Conservation (phyloP, 805 yeast species). For the Metschnikowia arizonensis region DNA sequence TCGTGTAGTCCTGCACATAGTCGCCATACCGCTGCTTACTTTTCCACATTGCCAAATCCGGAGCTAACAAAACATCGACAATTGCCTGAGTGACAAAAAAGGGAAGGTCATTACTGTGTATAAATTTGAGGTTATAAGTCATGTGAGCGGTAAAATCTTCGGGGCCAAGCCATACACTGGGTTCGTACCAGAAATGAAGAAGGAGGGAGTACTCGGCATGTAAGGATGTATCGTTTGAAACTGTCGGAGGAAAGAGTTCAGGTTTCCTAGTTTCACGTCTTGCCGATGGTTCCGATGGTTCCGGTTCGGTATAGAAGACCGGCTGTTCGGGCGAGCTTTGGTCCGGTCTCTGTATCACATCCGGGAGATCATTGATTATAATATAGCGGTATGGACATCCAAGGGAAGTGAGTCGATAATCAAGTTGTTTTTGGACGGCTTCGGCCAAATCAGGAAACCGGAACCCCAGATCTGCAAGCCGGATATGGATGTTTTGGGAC, state of each 20-base stretch:
- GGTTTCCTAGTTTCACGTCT: no score
- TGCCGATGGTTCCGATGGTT: background rate
- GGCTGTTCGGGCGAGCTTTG: background rate
- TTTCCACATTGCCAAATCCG: conserved; percentile 22
- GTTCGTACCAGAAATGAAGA: conserved; percentile 37
- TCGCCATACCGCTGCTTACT: background rate
- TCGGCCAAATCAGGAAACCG: conserved; percentile 63
- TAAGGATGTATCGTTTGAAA: background rate
- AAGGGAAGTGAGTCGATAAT: conserved; percentile 14
- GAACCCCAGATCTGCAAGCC: conserved; percentile 40
- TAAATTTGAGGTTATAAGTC: conserved; percentile 38
- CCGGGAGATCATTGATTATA: conserved; percentile 14
- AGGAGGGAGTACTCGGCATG: conserved; percentile 21
- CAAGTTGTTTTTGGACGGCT: conserved; percentile 40
- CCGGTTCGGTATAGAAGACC: conserved; percentile 1
- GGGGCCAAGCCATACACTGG: conserved; percentile 43
- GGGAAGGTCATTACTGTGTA: conserved; percentile 59
- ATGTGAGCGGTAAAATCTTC: conserved; percentile 32
- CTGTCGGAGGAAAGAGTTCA: no score
- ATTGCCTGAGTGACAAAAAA: conserved; percentile 51
- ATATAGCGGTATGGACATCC: conserved; percentile 11
- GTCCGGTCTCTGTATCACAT: conserved; percentile 7
- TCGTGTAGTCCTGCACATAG: conserved; percentile 2
- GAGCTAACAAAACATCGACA: conserved; percentile 26
- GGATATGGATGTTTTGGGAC: conserved; percentile 23